Conservation (phyloP, 176 grass and related monocot genomes). For the Metroxylon sagu region DNA sequence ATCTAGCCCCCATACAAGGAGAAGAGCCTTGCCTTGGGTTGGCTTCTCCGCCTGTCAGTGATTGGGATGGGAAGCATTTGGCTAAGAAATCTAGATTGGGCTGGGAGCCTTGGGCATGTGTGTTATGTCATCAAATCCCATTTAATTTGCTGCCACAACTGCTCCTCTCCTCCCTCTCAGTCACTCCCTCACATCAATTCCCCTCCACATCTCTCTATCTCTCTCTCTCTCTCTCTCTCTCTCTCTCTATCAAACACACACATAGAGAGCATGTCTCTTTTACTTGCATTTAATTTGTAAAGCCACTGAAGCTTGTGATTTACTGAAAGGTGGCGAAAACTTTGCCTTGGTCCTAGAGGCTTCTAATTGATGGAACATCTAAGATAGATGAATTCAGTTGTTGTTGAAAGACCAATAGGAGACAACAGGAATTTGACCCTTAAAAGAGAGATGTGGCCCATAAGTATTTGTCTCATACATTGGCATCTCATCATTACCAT, state of each 20-base stretch:
- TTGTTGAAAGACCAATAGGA: slow-evolving; percentile 8
- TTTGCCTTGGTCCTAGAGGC: slow-evolving; percentile 13
- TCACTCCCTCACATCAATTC: neutral
- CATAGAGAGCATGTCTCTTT: slow-evolving; percentile 24
- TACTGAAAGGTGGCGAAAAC: slow-evolving; percentile 27
- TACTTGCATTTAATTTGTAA: slow-evolving; percentile 46
- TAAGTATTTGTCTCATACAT: too few relatives aligned
- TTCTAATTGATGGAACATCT: neutral
- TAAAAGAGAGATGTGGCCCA: too few relatives aligned
- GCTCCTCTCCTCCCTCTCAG: neutral
- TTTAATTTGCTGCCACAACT: slow-evolving; percentile 5
- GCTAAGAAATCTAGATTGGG: slow-evolving; percentile 5
- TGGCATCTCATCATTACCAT: too few relatives aligned
- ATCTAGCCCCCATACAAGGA: neutral
- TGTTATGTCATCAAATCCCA: slow-evolving; percentile 1
- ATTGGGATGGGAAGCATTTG: neutral
- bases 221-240: neutral
- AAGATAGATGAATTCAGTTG: neutral
- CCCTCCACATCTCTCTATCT: neutral
- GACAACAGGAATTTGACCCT: neutral
- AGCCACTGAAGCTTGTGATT: slow-evolving; percentile 33
- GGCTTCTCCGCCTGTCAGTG: neutral
- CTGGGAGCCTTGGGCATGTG: neutral
- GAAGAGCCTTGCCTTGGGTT: neutral
- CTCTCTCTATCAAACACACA: slow-evolving; percentile 11